phyloP scores from a whole-genome alignment of 371 early-diverging fungal genomes.

The Actinomucor elegans region DNA sequence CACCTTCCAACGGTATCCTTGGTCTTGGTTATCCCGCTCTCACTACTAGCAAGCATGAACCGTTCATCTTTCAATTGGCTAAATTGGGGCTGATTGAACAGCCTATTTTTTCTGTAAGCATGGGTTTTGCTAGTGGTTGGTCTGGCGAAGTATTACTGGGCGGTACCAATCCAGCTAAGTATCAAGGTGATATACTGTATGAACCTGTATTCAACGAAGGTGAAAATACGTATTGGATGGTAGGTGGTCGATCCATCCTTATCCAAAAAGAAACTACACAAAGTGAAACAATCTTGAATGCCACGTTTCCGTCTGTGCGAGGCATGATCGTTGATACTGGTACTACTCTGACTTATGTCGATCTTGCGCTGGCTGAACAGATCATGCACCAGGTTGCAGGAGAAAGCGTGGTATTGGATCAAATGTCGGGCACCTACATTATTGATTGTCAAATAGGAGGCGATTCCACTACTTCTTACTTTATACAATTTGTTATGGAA shows the following conservation, averaged over 20 bases:
- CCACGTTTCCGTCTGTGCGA: constrained; percentile 9
- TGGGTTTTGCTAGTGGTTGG: constrained; percentile 13
- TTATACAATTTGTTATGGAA: constrained; percentile 3
- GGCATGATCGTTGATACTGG: constrained; percentile 29
- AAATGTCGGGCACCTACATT: constrained; percentile 26
- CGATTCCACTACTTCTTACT: neutral
- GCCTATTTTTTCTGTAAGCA: constrained; percentile 21
- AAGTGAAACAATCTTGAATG: neutral
- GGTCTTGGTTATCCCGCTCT: constrained; percentile 30
- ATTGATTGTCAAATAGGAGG: constrained; percentile 24
- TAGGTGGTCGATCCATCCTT: neutral
- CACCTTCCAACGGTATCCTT: constrained; percentile 29
- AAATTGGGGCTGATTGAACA: constrained; percentile 14
- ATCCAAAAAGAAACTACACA: neutral
- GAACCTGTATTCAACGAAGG: constrained; percentile 19
- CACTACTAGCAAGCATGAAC: constrained; percentile 10
- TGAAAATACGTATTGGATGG: constrained; percentile 9
- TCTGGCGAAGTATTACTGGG: constrained; percentile 55
- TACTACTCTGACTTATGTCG: constrained; percentile 17
- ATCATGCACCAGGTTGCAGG: constrained; percentile 25
- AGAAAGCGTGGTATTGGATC: constrained; percentile 27
- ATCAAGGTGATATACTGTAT: constrained; percentile 48
- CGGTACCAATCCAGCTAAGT: constrained; percentile 51
- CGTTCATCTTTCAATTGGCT: constrained; percentile 20
- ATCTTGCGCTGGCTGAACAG: constrained; percentile 16